Conservation (phyloP, 352 stramenopile genomes). For the Thalassiosira hispida region DNA sequence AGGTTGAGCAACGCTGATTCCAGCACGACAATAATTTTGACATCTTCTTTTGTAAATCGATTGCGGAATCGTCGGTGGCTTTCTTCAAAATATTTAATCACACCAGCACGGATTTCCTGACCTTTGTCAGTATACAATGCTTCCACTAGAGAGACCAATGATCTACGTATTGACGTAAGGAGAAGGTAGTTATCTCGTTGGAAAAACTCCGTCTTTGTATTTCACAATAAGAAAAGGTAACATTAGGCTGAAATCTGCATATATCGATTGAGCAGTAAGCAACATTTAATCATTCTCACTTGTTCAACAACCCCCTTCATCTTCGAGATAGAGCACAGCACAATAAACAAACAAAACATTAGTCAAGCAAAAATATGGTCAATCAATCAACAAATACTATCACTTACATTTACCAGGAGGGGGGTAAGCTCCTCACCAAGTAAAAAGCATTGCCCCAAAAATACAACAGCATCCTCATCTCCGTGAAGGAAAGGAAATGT, state of each 20-base stretch:
- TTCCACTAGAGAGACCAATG: slow-evolving; percentile 73
- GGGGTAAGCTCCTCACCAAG: slow-evolving; percentile 71
- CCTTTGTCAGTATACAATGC: slow-evolving; percentile 65
- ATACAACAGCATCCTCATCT: slow-evolving; percentile 61
- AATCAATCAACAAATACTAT: slow-evolving; percentile 61
- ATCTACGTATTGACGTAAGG: slow-evolving; percentile 66
- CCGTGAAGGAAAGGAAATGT: slow-evolving; percentile 57
- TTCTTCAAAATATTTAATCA: slow-evolving; percentile 48
- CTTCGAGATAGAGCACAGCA: too few species aligned
- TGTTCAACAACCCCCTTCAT: slow-evolving; percentile 73
- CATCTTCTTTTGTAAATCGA: slow-evolving; percentile 51
- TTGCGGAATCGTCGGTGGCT: slow-evolving; percentile 30
- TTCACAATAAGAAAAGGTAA: neutral
- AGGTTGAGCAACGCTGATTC: slow-evolving; percentile 74
- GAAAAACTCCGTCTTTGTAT: slow-evolving; percentile 74
- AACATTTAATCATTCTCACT: slow-evolving; percentile 9
- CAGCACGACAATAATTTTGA: slow-evolving; percentile 67
- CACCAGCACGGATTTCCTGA: slow-evolving; percentile 32
- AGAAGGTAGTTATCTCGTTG: slow-evolving; percentile 78
- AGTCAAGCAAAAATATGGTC: too few species aligned
- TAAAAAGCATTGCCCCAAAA: slow-evolving; percentile 76
- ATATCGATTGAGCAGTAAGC: neutral
- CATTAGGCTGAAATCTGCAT: neutral
- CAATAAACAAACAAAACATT: too few species aligned
- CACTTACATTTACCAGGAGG: slow-evolving; percentile 70